Evolutionary conservation across 2,329 filamentous ascomycete species (phyloP).

Genomic region (Ophiostoma piceae): DNA sequence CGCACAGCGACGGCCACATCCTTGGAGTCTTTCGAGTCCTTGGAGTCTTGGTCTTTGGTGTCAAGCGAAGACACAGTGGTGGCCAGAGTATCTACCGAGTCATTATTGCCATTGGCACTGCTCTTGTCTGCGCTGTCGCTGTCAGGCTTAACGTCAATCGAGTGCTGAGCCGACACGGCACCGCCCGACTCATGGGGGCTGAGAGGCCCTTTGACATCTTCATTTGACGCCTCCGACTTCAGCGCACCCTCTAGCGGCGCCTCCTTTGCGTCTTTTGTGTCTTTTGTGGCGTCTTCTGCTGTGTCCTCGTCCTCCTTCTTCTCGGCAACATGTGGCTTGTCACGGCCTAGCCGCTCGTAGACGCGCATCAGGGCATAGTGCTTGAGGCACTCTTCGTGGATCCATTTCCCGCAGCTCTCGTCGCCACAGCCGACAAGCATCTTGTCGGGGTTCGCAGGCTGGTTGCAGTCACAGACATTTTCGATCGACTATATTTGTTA

Average conservation of each 20-base stretch:
- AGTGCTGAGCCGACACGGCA: constrained; percentile 45
- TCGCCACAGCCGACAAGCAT: constrained; percentile 54
- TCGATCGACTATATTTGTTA: constrained; percentile 43
- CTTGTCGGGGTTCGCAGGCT: constrained; percentile 58
- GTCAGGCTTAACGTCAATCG: constrained; percentile 49
- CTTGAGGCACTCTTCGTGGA: constrained; percentile 59
- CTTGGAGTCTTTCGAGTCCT: background rate
- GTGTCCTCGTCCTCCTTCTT: constrained; percentile 31
- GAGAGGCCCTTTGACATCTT: constrained; percentile 43
- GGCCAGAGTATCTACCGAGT: constrained; percentile 24
- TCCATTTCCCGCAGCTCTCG: constrained; percentile 53
- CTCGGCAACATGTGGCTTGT: constrained; percentile 44
- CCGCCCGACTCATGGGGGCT: constrained; percentile 49
- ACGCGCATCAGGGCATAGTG: constrained; percentile 49
- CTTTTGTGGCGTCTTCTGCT: background rate
- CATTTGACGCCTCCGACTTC: constrained; percentile 30
- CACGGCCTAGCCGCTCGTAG: constrained; percentile 46
- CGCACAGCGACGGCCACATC: background rate
- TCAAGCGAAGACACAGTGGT: constrained; percentile 29
- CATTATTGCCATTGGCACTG: constrained; percentile 12
- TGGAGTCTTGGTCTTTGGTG: background rate
- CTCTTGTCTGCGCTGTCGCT: constrained; percentile 29
- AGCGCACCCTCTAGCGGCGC: constrained; percentile 24
- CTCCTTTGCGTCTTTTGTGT: background rate
- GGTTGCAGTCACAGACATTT: constrained; percentile 53